Evolutionary conservation across 1,139 yeast genomes (phyloP).

Genomic region (Taphrina pruni): DNA sequence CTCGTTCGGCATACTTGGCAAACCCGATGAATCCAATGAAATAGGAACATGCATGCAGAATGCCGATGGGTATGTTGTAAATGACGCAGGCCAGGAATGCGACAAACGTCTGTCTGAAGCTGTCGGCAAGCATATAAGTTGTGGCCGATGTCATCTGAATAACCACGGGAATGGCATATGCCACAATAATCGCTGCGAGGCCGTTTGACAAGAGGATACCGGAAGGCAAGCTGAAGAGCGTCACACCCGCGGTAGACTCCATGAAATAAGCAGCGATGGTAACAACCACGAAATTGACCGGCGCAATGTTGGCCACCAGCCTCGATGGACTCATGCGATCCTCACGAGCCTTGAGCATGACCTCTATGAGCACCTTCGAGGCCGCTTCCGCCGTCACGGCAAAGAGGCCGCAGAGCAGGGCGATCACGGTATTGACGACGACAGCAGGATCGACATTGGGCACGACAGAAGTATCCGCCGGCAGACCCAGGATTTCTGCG

Average conservation of each 20-base stretch:
- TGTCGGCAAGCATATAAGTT: constrained; percentile 24
- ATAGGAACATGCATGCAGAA: constrained; percentile 24
- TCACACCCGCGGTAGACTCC: not conserved
- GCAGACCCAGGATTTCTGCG: constrained; percentile 10
- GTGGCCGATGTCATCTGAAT: constrained; percentile 34
- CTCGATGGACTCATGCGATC: constrained; percentile 12
- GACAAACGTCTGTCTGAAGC: constrained; percentile 23
- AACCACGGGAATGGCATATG: constrained; percentile 17
- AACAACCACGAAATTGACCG: constrained; percentile 7
- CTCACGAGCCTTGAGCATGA: constrained; percentile 16
- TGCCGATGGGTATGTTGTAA: constrained; percentile 28
- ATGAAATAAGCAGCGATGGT: not conserved
- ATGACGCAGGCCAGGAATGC: constrained; percentile 29
- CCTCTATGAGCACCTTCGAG: constrained; percentile 12
- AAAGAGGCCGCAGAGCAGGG: constrained; percentile 19
- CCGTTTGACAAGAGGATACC: constrained; percentile 29
- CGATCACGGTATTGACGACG: constrained; percentile 9
- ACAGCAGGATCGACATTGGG: not conserved
- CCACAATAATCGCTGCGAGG: constrained; percentile 13
- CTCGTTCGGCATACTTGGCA: constrained; percentile 35
- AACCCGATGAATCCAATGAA: constrained; percentile 23
- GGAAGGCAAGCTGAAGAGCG: constrained; percentile 3
- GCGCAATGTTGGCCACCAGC: constrained; percentile 20
- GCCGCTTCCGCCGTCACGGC: constrained; percentile 24
- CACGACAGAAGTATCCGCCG: constrained; percentile 1